Percentiles rank a stretch among this genome's conserved stretches.
phyloP scores from a whole-genome alignment of 2,329 filamentous ascomycete species.

The Epichloe glyceriae region DNA sequence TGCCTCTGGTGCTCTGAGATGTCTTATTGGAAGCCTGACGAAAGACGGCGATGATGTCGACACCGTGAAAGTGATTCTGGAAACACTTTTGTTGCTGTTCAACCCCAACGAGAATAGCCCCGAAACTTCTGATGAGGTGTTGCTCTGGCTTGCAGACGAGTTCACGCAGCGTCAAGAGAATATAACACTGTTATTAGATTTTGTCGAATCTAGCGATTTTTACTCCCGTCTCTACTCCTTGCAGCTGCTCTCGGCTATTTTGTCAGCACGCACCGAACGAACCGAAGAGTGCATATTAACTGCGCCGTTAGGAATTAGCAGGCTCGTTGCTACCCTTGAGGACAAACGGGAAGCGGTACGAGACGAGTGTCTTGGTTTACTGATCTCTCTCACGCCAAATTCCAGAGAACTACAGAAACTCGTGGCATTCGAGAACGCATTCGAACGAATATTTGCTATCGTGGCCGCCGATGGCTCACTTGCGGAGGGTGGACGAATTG shows the following conservation, averaged over 20 bases:
- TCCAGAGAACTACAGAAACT: slow-evolving; percentile 88
- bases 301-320: slow-evolving; percentile 76
- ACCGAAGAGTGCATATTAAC: slow-evolving; percentile 91
- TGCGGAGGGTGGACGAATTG: slow-evolving; percentile 67
- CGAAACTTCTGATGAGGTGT: slow-evolving; percentile 92
- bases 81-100: slow-evolving; percentile 92
- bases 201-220: slow-evolving; percentile 78
- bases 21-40: slow-evolving; percentile 70
- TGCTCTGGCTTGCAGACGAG: slow-evolving; percentile 90
- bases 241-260: slow-evolving; percentile 77
- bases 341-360: slow-evolving; percentile 77
- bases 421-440: slow-evolving; percentile 89
- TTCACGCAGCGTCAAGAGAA: slow-evolving; percentile 98
- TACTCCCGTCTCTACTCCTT: slow-evolving; percentile 85
- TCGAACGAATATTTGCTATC: slow-evolving; percentile 72
- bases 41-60: slow-evolving; percentile 92
- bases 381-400: slow-evolving; percentile 76
- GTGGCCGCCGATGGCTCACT: slow-evolving; percentile 74
- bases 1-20: slow-evolving; percentile 80
- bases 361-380: slow-evolving; percentile 74
- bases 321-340: slow-evolving; percentile 71
- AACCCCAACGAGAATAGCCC: slow-evolving; percentile 57
- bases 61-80: slow-evolving; percentile 86
- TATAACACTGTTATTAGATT: slow-evolving; percentile 76
- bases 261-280: slow-evolving; percentile 72